A percentile compares a stretch with the other conserved stretches of the same genome.
phyloP scores from a whole-genome alignment of 208 protist species.

The Trypanosoma vivax region DNA sequence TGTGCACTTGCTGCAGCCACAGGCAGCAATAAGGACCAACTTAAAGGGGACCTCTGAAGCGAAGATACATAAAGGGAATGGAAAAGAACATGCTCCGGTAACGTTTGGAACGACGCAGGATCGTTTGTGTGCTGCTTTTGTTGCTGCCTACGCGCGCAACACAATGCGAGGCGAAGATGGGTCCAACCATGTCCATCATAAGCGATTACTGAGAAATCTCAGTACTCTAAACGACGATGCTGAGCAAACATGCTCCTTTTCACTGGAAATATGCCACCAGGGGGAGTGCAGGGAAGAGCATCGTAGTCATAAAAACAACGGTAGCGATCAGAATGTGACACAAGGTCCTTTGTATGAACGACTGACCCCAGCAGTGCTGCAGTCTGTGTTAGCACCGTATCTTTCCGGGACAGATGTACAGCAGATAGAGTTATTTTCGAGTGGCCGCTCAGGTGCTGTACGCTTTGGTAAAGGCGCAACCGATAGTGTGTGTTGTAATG shows the following conservation, averaged over 20 bases:
- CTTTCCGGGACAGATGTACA: constrained; percentile 26
- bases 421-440: constrained; percentile 50
- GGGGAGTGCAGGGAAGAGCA: neutral
- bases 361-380: constrained; percentile 24
- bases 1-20: constrained; percentile 2
- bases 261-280: constrained; percentile 18
- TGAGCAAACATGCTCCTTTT: constrained; percentile 36
- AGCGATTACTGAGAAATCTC: constrained; percentile 48
- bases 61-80: no score
- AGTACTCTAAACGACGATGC: constrained; percentile 22
- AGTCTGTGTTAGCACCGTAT: constrained; percentile 32
- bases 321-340: neutral
- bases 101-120: constrained; percentile 36
- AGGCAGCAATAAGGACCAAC: neutral
- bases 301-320: neutral
- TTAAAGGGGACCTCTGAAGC: no score
- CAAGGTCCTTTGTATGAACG: constrained; percentile 6
- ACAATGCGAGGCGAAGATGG: constrained; percentile 69
- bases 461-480: constrained; percentile 23
- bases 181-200: constrained; percentile 49
- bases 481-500: neutral
- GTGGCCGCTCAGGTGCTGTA: constrained; percentile 24
- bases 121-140: constrained; percentile 63
- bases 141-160: constrained; percentile 57
- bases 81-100: neutral